Base-by-base conservation (phyloP, 257 asterid species). In the Nicotiana benthamiana region DNA sequence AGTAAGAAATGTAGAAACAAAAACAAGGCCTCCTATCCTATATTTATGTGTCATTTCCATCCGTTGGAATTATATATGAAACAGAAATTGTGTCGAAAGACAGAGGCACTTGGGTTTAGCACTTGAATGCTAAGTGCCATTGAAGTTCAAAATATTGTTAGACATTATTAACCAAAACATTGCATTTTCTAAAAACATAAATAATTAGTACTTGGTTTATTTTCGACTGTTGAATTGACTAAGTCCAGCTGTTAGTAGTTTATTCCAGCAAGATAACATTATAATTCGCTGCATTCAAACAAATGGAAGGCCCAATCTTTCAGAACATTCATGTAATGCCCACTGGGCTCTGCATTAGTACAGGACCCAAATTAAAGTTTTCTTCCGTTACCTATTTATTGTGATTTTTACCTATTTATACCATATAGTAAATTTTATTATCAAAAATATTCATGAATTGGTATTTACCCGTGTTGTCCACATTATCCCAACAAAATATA, bases 81-180 rank as follows among this genome's bases (percentile, higher is more conserved):
- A 56, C 4, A 59, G 59, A 77, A 77, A 59, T 34, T 15, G 59
- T 32, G 81, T 77, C 81, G 68, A 16, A 77, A 36, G 81, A 36
- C 10, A 22, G 68, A 43, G 59, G 68, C 81, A 59, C 72, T 77
- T 59, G 3, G 53, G 7, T 36, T 6, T 43, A 40, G 13, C 59
- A 20, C 22, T 12, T 11, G 32, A 75, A 26, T 18, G 7, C 26
- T 70, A 78, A 79, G 91, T 88, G 87, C 76, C 91, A 84, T 82
- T 1, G 4, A 40, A 68, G 77, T 40, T 20, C 77, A 40, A 20
- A 30, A 56, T 56, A 18, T 17, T 5, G 61, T 13, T 52, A 51
- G 57, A 52, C 4, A 52, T 52, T 4, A 52, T 16, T 34, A 3
- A 34, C 30, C 2, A 36, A 10, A 9, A 65, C 16, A 65, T 30